Base-by-base conservation (phyloP, 495 filamentous ascomycete genomes). In the Podospora pseudopauciseta region DNA sequence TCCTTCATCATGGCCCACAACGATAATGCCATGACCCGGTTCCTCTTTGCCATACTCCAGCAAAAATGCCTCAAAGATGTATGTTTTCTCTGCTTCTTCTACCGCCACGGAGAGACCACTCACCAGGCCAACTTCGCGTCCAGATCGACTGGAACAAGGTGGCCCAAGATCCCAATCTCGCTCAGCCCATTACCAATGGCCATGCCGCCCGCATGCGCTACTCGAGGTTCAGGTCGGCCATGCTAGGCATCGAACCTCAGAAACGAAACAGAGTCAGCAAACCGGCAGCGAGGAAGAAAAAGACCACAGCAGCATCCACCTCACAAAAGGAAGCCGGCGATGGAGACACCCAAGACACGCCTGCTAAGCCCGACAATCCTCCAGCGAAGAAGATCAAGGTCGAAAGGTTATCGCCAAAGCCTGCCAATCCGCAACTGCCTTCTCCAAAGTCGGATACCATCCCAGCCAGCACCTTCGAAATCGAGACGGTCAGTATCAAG, bases 151-250 rank as follows among this genome's bases (percentile, higher is more conserved):
- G 90, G 91, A 88, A 85, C 69, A 76, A 82, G 65, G 89, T 93
- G 27, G 90, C 91, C 27, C 74, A 80, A 56, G 77, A 85, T 63
- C 82, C 82, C 18, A 72, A 81, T 34, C 71, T 85, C 44, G 66
- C 77, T 6, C 81, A 89, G 58, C 81, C 85, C 65, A 91, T 92
- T 67, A 90, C 89, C 69, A 93, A 92, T 73, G 90, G 90, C 72
- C 91, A 93, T 76, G 91, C 91, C 9, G 90, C 91, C 34, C 89
- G 91, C 59, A 93, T 93, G 91, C 89, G 91, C 44, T 93, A 86
- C 76, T 88, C 87, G 23, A 87, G 91, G 55, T 91, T 92, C 80
- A 81, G 67, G n/a, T 63, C 72, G n/a, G 70, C 75, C 39, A 78
- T 82, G 72, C 67, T 82, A 13, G 80, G 79, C 54, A 68, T 74